phyloP scores from a whole-genome alignment of 768 basidiomycete species.

The Tephrocybe sp. region DNA sequence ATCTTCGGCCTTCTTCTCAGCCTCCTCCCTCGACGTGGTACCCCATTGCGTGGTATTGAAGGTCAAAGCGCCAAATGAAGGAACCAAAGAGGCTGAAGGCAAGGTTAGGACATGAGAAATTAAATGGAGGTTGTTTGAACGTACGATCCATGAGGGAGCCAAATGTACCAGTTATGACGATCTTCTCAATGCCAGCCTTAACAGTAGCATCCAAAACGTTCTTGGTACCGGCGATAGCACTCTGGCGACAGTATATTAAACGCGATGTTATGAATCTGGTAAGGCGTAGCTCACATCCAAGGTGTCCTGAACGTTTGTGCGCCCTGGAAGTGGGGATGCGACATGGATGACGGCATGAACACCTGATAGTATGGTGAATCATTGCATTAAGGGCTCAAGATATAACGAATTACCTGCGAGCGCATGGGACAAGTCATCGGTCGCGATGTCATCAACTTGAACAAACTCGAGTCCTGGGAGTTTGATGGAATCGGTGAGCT shows the following conservation, averaged over 20 bases:
- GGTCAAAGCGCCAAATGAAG: constrained; percentile 21
- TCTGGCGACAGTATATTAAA: constrained; percentile 7
- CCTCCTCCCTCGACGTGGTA: constrained; percentile 28
- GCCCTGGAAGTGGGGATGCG: constrained; percentile 27
- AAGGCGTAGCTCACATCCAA: constrained; percentile 16
- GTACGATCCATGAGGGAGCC: constrained; percentile 29
- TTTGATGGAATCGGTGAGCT: constrained; percentile 20
- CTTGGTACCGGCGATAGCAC: constrained; percentile 26
- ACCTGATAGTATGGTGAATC: constrained; percentile 16
- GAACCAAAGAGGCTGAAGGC: constrained; percentile 20
- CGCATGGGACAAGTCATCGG: constrained; percentile 12
- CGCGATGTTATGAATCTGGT: background rate
- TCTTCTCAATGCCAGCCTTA: constrained; percentile 25
- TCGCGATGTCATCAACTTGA: constrained; percentile 20
- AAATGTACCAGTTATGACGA: constrained; percentile 34
- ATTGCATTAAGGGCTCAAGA: too few species aligned
- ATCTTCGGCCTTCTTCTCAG: constrained; percentile 22
- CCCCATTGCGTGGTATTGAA: constrained; percentile 34
- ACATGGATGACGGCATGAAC: constrained; percentile 40
- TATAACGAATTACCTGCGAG: constrained; percentile 20
- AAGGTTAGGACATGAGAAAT: background rate
- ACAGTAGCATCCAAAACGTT: constrained; percentile 28
- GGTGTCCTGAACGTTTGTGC: constrained; percentile 19
- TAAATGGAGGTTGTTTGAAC: constrained; percentile 3
- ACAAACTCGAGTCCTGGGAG: constrained; percentile 28